phyloP scores from a whole-genome alignment of 768 basidiomycete species.

The Clavaria fumosa region DNA sequence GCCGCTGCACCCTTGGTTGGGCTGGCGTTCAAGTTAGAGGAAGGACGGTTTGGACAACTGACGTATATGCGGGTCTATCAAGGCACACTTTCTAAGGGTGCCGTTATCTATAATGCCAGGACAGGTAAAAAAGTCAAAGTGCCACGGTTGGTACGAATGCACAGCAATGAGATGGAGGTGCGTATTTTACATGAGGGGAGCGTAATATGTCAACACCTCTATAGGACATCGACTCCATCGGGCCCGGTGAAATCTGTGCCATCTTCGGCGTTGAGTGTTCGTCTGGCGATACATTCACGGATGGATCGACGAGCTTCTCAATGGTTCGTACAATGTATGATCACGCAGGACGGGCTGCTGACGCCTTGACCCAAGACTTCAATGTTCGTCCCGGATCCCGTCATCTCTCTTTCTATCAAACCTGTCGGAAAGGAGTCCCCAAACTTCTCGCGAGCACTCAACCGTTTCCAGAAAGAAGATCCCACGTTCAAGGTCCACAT shows the following conservation, averaged over 20 bases:
- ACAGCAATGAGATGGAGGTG: conserved; percentile 98
- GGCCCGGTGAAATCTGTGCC: conserved; percentile 97
- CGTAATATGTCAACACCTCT: neutral
- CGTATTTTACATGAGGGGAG: conserved; percentile 10
- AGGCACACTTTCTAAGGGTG: conserved; percentile 77
- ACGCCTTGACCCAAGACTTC: conserved; percentile 45
- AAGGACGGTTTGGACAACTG: conserved; percentile 91
- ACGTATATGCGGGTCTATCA: conserved; percentile 99
- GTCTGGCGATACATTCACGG: conserved; percentile 94
- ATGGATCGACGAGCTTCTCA: conserved; percentile 74
- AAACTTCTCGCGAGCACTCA: conserved; percentile 91
- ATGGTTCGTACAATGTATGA: conserved; percentile 45
- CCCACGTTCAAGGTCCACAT: conserved; percentile 97
- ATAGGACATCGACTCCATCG: conserved; percentile 83
- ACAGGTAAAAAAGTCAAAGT: conserved; percentile 98
- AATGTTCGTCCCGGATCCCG: conserved; percentile 98
- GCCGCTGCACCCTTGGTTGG: conserved; percentile 80
- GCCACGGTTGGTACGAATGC: conserved; percentile 91
- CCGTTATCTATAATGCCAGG: conserved; percentile 77
- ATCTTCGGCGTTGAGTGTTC: conserved; percentile 99
- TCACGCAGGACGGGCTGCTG: neutral
- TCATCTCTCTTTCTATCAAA: conserved; percentile 90
- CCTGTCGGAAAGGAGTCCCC: conserved; percentile 87
- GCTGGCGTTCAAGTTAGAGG: conserved; percentile 96
- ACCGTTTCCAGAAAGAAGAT: conserved; percentile 97